Percentiles rank a stretch among this genome's conserved stretches.
Conservation (phyloP, 345 rosid genomes). For the Linum trigynum region DNA sequence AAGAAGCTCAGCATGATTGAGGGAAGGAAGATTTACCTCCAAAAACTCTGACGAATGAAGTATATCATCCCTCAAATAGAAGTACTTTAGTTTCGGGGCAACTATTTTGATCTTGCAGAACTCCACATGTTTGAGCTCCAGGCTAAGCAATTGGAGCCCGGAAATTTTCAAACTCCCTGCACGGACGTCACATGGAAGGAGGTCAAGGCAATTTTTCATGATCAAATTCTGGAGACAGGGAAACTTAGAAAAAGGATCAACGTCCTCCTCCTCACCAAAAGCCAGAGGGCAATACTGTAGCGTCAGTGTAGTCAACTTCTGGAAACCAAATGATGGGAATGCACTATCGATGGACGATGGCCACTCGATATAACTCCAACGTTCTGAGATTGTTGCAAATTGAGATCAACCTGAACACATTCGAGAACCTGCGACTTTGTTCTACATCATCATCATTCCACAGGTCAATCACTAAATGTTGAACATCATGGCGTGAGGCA, state of each 20-base stretch:
- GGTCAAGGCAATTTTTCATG: no score
- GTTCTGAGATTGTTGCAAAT: not conserved
- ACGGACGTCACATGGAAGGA: not conserved
- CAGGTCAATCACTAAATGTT: not conserved
- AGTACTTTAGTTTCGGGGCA: not conserved
- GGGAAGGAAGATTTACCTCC: no score
- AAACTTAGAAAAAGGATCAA: not conserved
- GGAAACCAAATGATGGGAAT: no score
- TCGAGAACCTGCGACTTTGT: no score
- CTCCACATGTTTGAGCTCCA: not conserved
- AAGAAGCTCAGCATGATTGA: no score
- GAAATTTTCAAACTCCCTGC: not conserved
- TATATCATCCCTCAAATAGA: no score
- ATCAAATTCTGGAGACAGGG: not conserved
- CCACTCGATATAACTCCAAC: not conserved
- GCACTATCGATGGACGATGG: no score
- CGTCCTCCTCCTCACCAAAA: not conserved
- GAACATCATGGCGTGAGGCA: not conserved
- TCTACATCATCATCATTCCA: no score
- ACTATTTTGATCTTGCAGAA: not conserved
- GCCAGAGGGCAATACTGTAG: not conserved
- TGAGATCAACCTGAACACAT: not conserved
- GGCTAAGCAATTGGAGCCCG: not conserved
- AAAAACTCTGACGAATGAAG: no score
- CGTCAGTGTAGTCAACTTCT: not conserved